A percentile compares a stretch with the other conserved stretches of the same genome.
These are phyloP conservation scores for Wickerhamomyces xylosicus DNA, from an alignment of 805 yeast species.

Conservation along the genomic window DNA sequence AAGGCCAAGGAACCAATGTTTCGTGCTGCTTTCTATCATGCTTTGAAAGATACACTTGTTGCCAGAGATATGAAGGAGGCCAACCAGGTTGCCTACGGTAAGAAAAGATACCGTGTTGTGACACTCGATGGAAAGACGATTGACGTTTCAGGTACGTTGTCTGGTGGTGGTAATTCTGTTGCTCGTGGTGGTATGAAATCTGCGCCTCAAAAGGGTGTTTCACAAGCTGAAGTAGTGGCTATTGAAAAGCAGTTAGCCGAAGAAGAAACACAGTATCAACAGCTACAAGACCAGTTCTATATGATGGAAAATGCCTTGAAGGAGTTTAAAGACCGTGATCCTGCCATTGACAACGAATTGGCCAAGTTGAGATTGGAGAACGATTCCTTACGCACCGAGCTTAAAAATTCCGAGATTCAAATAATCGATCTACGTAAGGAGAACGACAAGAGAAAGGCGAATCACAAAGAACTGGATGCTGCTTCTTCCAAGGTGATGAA, in stretches of 20 bases:
- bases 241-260: slow-evolving; percentile 40
- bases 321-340: slow-evolving; percentile 52
- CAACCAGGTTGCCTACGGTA: slow-evolving; percentile 77
- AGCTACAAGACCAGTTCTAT: slow-evolving; percentile 36
- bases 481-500: slow-evolving; percentile 23
- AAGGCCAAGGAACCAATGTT: slow-evolving; percentile 56
- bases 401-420: slow-evolving; percentile 33
- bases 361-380: slow-evolving; percentile 56
- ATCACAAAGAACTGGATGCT: slow-evolving; percentile 27
- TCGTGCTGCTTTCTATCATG: slow-evolving; percentile 83
- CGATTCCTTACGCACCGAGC: slow-evolving; percentile 45
- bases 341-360: slow-evolving; percentile 54
- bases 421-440: slow-evolving; percentile 26
- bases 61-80: slow-evolving; percentile 75
- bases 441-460: slow-evolving; percentile 13
- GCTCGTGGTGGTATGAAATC: slow-evolving; percentile 70
- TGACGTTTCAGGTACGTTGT: slow-evolving; percentile 89
- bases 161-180: slow-evolving; percentile 83
- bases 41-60: slow-evolving; percentile 78
- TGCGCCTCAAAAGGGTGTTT: slow-evolving; percentile 29
- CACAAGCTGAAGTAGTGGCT: slow-evolving; percentile 45
- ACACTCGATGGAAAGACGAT: slow-evolving; percentile 88
- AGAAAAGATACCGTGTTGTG: slow-evolving; percentile 76
- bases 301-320: slow-evolving; percentile 53
- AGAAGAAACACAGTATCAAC: slow-evolving; percentile 44